Evolutionary conservation across 2,329 filamentous ascomycete genomes (phyloP).

Genomic region (Scolecobasidium constrictum): DNA sequence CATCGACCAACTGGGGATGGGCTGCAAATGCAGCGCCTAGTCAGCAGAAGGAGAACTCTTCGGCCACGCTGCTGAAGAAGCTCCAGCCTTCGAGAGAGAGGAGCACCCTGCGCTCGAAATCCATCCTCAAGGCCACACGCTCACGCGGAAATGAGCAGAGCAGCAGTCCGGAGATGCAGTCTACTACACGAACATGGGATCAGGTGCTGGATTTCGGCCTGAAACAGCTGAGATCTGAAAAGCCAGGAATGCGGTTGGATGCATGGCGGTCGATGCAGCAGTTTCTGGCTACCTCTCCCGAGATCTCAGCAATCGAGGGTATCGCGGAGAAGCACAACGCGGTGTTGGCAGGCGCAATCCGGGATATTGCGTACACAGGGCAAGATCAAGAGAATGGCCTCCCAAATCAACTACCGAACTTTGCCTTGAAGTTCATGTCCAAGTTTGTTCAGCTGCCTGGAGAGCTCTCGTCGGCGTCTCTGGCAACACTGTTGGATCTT

Average conservation of each 20-base stretch:
- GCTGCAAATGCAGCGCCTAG: neutral
- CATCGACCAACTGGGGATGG: neutral
- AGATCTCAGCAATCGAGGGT: neutral
- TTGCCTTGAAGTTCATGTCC: neutral
- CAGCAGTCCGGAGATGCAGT: neutral
- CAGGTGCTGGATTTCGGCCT: neutral
- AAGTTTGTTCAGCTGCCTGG: neutral
- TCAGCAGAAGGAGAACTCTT: neutral
- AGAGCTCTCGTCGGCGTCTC: neutral
- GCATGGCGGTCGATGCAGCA: neutral
- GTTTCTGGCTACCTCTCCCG: neutral
- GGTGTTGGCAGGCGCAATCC: neutral
- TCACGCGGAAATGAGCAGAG: neutral
- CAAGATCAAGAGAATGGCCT: neutral
- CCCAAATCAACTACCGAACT: neutral
- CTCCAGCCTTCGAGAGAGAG: neutral
- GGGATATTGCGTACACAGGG: neutral
- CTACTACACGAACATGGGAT: neutral
- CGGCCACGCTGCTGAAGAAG: neutral
- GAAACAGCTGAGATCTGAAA: neutral
- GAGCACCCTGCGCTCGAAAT: neutral
- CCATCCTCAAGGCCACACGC: neutral
- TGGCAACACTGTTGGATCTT: neutral
- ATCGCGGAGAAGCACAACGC: neutral
- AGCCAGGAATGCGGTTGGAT: neutral